Base-by-base conservation (phyloP, 176 grass and related monocot species). In the Musa itinerans region DNA sequence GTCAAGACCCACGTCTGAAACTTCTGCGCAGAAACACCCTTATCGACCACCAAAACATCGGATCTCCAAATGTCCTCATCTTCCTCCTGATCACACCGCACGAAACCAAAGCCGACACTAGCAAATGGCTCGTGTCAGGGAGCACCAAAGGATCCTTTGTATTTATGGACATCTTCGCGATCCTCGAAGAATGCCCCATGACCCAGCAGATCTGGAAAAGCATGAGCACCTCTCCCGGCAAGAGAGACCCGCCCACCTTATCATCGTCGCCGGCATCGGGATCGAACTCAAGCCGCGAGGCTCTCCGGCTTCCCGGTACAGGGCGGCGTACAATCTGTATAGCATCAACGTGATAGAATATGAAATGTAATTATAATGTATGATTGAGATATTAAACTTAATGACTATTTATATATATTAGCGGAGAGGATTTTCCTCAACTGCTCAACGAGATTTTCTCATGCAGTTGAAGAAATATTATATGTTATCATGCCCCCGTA, bases 131-230 rank as follows among this genome's bases (percentile, higher is more conserved):
- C 23, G 93, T 80, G 68, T 93, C 84, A 21, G 88, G 94, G 13
- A 93, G 85, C 20, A 78, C 57, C 50, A 80, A 72, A 49, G 82
- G 52, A 21, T 81, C 84, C 34, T 89, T 72, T 22, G 84, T 78
- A 10, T 52, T 76, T 16, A 53, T 81, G 12, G 24, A 54, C 49
- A 59, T 75, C 43, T 48, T 79, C 23, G 78, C 22, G 10, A 55
- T 62, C 63, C 64, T 53, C 14, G 78, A 73, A 58, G 82, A 78
- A 69, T 80, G 87, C 50, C 78, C 83, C 84, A 99, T 86, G 78
- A 87, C 74, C 95, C 90, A 94, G 78, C 95, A 99, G 78, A 91
- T 84, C 81, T 82, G 91, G 49, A 99, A 73, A 65, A 98, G 74
- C 57, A 82, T 51, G 11, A 88, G 71, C 75, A 98, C 62, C 77